Evolutionary conservation across 352 stramenopile species (phyloP), one percentile per base, ranked within the genome.

Genomic region (Globisporangium rhizosaccharum): DNA sequence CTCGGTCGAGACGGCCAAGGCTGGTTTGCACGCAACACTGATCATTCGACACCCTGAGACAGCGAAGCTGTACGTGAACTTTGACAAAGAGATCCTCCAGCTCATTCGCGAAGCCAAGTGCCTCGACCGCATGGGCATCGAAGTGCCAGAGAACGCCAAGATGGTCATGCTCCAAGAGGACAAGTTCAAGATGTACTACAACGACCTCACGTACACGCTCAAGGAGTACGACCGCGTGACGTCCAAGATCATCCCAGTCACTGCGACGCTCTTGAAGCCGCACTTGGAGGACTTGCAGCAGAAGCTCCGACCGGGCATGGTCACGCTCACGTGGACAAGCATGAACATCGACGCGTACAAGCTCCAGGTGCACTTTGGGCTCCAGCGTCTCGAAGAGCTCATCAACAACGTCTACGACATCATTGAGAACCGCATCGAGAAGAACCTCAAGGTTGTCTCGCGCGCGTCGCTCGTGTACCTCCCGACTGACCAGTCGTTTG

Each of bases 281-380:
- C 85, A 94, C 56, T 57, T 94, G 10, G 77, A 88, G 57, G 82
- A 92, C 53, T 47, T 94, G 0, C 78, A 94, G 48, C 70, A 79
- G 20, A 90, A 90, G 53, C 57, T 96, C 0, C 71, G 83, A 4
- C 87, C 87, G 14, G 87, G 82, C 18, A 76, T 96, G 59, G 70
- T 93, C 56, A 94, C 85, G 6, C 70, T 95, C 5, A 94, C 87
- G n/a, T 96, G 87, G 87, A 96, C 85, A 17, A 92, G 79, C 57
- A 93, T 96, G 83, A 94, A 94, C 63, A 94, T 96, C 44, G 83
- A 94, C 46, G 70, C 75, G 20, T 96, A 92, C 61, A 92, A 87
- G 37, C 66, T 74, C 10, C 72, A 88, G 41, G 79, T 75, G 3
- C 79, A 91, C 46, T 62, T 62, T 28, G 82, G 72, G 2, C 57